phyloP scores from a whole-genome alignment of 148 eudicot species.

The Salicornia ramosissima region DNA sequence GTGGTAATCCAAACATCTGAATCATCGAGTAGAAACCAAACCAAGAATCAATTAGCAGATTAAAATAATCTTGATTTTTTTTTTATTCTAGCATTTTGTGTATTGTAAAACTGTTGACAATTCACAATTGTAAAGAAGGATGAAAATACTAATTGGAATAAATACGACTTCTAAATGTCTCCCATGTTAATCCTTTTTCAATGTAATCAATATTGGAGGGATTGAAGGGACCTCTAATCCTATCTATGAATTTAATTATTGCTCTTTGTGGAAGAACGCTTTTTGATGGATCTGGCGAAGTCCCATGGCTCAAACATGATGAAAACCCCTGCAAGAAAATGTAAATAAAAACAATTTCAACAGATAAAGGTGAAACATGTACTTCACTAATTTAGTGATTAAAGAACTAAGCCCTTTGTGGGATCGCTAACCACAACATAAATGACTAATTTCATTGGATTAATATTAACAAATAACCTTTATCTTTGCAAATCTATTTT shows the following conservation, averaged over 20 bases:
- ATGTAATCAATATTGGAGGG: constrained; percentile 60
- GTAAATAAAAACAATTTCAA: background rate
- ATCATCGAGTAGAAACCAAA: background rate
- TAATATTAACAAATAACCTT: no score
- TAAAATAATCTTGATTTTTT: no score
- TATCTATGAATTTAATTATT: constrained; percentile 53
- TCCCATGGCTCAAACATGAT: constrained; percentile 62
- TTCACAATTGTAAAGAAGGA: background rate
- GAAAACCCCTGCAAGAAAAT: constrained; percentile 57
- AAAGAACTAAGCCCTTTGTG: no score
- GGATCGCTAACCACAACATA: no score
- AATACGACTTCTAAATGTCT: constrained; percentile 42
- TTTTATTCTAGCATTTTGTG: no score
- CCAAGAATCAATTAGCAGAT: no score
- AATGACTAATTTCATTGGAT: background rate
- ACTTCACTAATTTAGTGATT: no score
- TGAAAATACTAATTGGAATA: background rate
- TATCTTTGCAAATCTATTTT: background rate
- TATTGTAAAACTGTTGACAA: no score
- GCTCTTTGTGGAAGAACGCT: constrained; percentile 82
- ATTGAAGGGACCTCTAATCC: constrained; percentile 68
- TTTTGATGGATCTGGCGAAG: constrained; percentile 58
- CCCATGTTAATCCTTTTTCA: constrained; percentile 59
- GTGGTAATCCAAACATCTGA: no score
- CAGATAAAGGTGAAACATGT: no score